Conservation (phyloP, 2,329 filamentous ascomycete genomes). For the Calonectria hongkongensis region DNA sequence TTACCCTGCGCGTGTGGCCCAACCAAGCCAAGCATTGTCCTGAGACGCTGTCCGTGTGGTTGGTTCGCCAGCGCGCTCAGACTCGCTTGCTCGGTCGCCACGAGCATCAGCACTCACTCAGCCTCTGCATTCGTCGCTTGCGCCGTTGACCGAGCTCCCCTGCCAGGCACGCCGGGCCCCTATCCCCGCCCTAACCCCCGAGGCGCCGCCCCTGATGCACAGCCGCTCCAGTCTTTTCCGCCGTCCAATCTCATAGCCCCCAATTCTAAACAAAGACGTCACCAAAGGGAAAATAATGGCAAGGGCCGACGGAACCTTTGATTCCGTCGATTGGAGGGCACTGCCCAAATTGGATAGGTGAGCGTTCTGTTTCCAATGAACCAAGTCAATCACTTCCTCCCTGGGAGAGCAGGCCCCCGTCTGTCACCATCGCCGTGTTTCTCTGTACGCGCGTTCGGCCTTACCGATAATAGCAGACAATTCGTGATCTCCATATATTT, state of each 20-base stretch:
- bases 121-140: conserved; percentile 17
- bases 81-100: not conserved
- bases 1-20: too few relatives aligned
- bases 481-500: not conserved
- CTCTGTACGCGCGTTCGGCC: conserved; percentile 10
- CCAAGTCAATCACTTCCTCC: conserved; percentile 26
- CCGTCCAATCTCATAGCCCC: conserved; percentile 25
- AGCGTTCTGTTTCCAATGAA: not conserved
- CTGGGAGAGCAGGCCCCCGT: conserved; percentile 3
- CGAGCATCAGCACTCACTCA: not conserved
- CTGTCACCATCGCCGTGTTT: not conserved
- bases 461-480: not conserved
- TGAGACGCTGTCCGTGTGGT: not conserved
- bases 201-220: not conserved
- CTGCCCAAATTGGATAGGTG: conserved; percentile 2
- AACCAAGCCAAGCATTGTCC: too few relatives aligned
- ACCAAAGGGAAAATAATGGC: not conserved
- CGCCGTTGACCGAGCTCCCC: not conserved
- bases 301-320: conserved; percentile 10
- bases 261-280: conserved; percentile 31
- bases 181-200: conserved; percentile 9
- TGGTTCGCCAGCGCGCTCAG: not conserved
- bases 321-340: conserved; percentile 25
- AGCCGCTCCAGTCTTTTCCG: conserved; percentile 31
- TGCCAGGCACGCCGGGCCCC: not conserved